Evolutionary conservation across 371 early-diverging fungal species (phyloP).

Genomic region (Mitosporidium daphniae): DNA sequence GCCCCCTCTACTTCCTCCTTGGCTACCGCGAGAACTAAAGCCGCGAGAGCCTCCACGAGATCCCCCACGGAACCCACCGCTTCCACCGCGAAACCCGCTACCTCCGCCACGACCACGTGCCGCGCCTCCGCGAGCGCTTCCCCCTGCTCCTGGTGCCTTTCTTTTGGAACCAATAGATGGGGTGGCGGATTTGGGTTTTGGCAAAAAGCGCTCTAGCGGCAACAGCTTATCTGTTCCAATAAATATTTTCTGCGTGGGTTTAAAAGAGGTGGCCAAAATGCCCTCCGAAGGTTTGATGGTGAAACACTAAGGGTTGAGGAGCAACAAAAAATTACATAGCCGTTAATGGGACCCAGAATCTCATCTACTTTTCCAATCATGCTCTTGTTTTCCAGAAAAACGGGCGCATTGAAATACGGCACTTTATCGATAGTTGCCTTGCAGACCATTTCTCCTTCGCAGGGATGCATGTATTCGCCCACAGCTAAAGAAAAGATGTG

Average conservation of each 20-base stretch:
- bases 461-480: conserved; percentile 61
- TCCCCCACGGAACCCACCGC: conserved; percentile 3
- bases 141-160: conserved; percentile 7
- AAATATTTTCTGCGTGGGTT: conserved; percentile 44
- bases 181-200: conserved; percentile 49
- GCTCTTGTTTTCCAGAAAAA: conserved; percentile 72
- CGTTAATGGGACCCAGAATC: conserved; percentile 82
- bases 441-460: conserved; percentile 86
- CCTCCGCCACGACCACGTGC: conserved; percentile 2
- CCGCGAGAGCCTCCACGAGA: conserved; percentile 5
- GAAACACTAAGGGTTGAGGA: too few species aligned
- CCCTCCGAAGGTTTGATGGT: conserved; percentile 77
- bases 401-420: conserved; percentile 93
- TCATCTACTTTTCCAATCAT: conserved; percentile 98
- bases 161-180: conserved; percentile 17
- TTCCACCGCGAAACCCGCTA: conserved; percentile 1
- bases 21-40: conserved; percentile 4
- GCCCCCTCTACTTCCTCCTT: conserved; percentile 4
- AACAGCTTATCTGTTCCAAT: conserved; percentile 63
- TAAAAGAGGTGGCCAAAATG: conserved; percentile 55
- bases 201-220: conserved; percentile 73
- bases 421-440: conserved; percentile 52
- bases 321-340: conserved; percentile 14
- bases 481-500: too few species aligned
- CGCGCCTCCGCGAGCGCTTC: conserved; percentile 5